Conservation (phyloP, 148 eudicot species). For the Nyssa sinensis region DNA sequence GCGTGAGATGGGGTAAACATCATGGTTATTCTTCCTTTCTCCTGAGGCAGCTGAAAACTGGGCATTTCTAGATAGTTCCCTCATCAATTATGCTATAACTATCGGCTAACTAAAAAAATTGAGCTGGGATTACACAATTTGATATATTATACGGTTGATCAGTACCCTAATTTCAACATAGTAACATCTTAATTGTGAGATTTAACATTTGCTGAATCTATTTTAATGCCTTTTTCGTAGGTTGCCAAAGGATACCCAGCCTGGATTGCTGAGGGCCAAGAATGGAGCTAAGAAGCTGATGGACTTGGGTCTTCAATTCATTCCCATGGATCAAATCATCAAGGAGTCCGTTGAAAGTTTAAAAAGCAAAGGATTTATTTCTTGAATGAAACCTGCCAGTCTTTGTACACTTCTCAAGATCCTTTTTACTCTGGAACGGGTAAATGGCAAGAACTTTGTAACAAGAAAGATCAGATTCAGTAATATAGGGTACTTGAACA, state of each 20-base stretch:
- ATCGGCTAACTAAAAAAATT: neutral
- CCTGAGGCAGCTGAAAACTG: neutral
- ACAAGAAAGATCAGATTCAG: too few species aligned
- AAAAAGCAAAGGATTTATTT: slow-evolving; percentile 68
- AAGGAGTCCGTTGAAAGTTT: slow-evolving; percentile 81
- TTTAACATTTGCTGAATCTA: neutral
- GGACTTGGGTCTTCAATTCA: slow-evolving; percentile 76
- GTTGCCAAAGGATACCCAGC: slow-evolving; percentile 82
- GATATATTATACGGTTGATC: neutral
- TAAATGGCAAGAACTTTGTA: neutral
- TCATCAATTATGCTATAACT: neutral
- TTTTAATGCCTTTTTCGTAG: slow-evolving; percentile 31
- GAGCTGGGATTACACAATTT: neutral
- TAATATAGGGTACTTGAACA: too few species aligned
- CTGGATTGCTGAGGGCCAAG: slow-evolving; percentile 66
- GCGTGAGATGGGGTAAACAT: neutral
- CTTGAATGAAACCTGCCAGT: slow-evolving; percentile 23
- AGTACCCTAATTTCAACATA: neutral
- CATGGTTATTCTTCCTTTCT: neutral
- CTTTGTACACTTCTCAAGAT: neutral
- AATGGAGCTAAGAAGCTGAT: slow-evolving; percentile 73
- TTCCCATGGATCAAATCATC: slow-evolving; percentile 74
- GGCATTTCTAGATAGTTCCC: neutral
- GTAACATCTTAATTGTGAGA: neutral
- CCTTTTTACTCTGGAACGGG: too few species aligned